Evolutionary conservation across 1,139 yeast genomes (phyloP).

Genomic region (Chernovozyma sophiae-reginae): DNA sequence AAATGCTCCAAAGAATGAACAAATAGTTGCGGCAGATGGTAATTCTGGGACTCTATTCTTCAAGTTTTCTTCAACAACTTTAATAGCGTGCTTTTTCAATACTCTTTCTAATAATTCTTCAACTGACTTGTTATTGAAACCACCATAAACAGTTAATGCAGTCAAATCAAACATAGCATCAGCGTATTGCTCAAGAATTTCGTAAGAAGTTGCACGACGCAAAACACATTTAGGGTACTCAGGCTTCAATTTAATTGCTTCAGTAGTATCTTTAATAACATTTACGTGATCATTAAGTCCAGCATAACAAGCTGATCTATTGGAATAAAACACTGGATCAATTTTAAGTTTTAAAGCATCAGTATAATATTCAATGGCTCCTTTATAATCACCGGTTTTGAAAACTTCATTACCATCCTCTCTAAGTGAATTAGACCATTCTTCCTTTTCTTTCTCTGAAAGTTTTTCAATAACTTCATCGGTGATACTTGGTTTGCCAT

Average conservation of each 20-base stretch:
- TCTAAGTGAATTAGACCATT: conserved; percentile 74
- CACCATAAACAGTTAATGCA: conserved; percentile 72
- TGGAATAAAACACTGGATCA: conserved; percentile 89
- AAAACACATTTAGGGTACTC: conserved; percentile 85
- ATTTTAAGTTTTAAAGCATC: conserved; percentile 69
- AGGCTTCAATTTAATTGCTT: conserved; percentile 80
- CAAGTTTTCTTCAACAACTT: conserved; percentile 59
- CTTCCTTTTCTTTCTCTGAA: conserved; percentile 53
- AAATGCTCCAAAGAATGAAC: conserved; percentile 84
- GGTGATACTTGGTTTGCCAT: conserved; percentile 56
- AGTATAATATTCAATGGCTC: conserved; percentile 74
- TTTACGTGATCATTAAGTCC: conserved; percentile 75
- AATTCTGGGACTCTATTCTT: conserved; percentile 50
- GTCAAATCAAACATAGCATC: conserved; percentile 94
- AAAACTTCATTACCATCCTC: conserved; percentile 85
- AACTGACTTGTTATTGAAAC: conserved; percentile 71
- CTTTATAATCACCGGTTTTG: conserved; percentile 62
- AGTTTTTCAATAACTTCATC: conserved; percentile 45
- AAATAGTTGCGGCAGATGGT: conserved; percentile 83
- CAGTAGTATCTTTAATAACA: conserved; percentile 82
- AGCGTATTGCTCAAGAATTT: conserved; percentile 67
- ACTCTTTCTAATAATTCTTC: conserved; percentile 87
- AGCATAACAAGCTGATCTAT: conserved; percentile 93
- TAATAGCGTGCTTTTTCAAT: conserved; percentile 69
- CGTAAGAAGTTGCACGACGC: conserved; percentile 80